Conservation (phyloP, 208 protist species). For the Crithidia fasciculata region DNA sequence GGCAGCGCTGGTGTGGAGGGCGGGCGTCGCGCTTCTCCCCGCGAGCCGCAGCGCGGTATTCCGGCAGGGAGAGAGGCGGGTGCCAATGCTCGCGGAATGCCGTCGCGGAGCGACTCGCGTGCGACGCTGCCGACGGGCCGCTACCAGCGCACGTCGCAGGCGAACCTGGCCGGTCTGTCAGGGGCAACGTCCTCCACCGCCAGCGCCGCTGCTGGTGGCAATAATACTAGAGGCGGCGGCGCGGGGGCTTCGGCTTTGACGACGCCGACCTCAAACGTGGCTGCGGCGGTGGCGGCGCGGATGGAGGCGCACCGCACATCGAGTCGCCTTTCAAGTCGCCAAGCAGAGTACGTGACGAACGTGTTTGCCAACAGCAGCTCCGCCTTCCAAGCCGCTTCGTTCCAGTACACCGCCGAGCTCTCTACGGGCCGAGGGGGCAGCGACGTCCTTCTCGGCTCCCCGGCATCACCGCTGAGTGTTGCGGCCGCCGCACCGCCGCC, state of each 20-base stretch:
- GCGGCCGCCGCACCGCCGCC: neutral
- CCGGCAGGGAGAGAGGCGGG: neutral
- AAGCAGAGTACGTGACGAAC: conserved; percentile 39
- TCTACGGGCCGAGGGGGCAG: neutral
- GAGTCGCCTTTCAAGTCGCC: conserved; percentile 18
- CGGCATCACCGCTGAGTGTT: neutral
- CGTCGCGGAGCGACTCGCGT: conserved; percentile 10
- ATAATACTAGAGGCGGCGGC: too few relatives aligned
- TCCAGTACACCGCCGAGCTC: conserved; percentile 27
- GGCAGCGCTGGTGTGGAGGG: neutral
- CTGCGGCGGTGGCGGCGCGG: neutral
- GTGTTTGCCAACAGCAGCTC: conserved; percentile 28
- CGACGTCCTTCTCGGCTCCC: neutral
- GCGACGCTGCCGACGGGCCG: conserved; percentile 4
- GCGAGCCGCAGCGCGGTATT: neutral
- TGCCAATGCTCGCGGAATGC: neutral
- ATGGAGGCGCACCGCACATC: conserved; percentile 8
- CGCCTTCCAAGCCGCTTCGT: conserved; percentile 27
- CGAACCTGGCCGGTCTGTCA: conserved; percentile 6
- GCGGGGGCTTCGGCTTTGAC: neutral
- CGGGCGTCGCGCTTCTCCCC: neutral
- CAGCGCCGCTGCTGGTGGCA: neutral
- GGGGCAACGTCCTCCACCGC: neutral
- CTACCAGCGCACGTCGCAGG: conserved; percentile 17
- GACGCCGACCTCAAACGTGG: neutral